These are phyloP conservation scores for Cystofilobasidium macerans DNA, from an alignment of 768 basidiomycete genomes.

Conservation along the genomic window DNA sequence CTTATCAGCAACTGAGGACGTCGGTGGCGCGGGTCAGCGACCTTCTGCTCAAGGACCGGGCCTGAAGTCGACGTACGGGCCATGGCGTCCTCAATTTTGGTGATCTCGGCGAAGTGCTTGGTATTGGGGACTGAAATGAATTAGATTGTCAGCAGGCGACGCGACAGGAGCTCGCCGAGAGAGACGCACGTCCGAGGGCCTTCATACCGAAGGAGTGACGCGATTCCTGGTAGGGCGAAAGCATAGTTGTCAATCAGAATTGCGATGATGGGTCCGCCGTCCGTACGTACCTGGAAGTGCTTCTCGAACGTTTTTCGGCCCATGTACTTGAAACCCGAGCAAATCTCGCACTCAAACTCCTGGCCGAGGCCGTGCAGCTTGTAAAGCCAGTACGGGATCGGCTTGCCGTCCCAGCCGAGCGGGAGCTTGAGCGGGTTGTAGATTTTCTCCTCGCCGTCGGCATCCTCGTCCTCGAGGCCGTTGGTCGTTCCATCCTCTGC, in stretches of 20 bases:
- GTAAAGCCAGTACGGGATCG: constrained; percentile 97
- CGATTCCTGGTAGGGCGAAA: constrained; percentile 53
- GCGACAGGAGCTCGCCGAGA: no score
- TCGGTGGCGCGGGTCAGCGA: background rate
- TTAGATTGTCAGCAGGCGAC: no score
- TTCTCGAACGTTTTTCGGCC: constrained; percentile 94
- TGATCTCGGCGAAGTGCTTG: constrained; percentile 98
- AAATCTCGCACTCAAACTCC: constrained; percentile 94
- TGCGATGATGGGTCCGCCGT: background rate
- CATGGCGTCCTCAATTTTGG: constrained; percentile 89
- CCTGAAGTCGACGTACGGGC: constrained; percentile 52
- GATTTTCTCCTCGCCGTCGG: constrained; percentile 84
- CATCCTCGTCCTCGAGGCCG: constrained; percentile 57
- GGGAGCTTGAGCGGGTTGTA: constrained; percentile 97
- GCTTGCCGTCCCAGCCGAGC: constrained; percentile 95
- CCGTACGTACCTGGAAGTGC: constrained; percentile 65
- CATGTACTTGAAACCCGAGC: constrained; percentile 93
- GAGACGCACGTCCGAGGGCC: constrained; percentile 54
- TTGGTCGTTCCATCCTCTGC: constrained; percentile 38
- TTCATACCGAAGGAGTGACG: constrained; percentile 97
- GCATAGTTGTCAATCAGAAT: background rate
- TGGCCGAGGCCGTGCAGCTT: constrained; percentile 97
- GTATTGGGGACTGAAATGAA: constrained; percentile 62
- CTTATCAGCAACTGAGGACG: constrained; percentile 73
- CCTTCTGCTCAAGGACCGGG: background rate